Percentiles rank a stretch among this genome's conserved stretches.
Conservation (phyloP, 768 basidiomycete genomes). For the Leucocoprinus sp. region DNA sequence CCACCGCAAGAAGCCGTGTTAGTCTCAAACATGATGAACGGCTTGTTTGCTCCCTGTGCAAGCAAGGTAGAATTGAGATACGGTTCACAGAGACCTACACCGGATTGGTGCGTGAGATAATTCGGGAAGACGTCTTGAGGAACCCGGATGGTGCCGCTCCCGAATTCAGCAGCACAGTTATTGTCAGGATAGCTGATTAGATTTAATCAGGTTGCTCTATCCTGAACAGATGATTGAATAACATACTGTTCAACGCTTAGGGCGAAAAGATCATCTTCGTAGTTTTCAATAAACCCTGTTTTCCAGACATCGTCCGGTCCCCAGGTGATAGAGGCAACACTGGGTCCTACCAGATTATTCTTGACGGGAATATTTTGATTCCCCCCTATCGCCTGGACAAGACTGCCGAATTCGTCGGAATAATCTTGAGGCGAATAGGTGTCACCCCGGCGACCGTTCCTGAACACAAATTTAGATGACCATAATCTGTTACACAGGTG, state of each 20-base stretch:
- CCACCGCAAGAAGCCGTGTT: conserved; percentile 67
- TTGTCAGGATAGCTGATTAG: conserved; percentile 34
- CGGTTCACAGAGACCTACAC: conserved; percentile 35
- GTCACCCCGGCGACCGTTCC: conserved; percentile 16
- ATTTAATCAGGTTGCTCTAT: not conserved
- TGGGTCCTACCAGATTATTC: conserved; percentile 52
- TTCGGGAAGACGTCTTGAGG: conserved; percentile 40
- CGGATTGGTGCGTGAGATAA: conserved; percentile 55
- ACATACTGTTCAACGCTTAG: conserved; percentile 52
- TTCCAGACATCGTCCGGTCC: conserved; percentile 37
- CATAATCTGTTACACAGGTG: no score
- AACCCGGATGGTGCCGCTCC: conserved; percentile 27
- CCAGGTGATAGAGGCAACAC: conserved; percentile 48
- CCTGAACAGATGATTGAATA: not conserved
- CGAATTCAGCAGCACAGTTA: conserved; percentile 50
- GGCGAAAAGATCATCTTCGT: conserved; percentile 29
- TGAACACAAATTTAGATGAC: no score
- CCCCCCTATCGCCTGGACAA: conserved; percentile 29
- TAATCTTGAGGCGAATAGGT: conserved; percentile 31
- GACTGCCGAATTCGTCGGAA: conserved; percentile 34
- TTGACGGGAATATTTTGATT: conserved; percentile 26
- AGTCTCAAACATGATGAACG: conserved; percentile 64
- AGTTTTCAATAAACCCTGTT: conserved; percentile 40
- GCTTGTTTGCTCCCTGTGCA: conserved; percentile 35
- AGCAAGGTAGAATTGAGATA: conserved; percentile 44